Base-by-base conservation (phyloP, 306 rosid species). In the Cicer yamashitae region DNA sequence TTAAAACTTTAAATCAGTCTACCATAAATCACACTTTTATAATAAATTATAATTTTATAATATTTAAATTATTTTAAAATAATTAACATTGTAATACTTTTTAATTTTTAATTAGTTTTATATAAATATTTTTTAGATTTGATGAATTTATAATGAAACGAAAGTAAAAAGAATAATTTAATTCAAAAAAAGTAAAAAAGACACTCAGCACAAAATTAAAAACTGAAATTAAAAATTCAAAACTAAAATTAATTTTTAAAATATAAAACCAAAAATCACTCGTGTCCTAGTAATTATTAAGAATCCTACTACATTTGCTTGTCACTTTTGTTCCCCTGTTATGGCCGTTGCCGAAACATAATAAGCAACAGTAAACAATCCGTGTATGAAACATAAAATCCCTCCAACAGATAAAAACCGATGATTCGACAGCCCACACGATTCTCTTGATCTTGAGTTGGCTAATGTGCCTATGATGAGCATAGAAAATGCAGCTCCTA, bases 321-420 rank as follows among this genome's bases (percentile, higher is more conserved):
- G 57, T 43, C 10, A 78, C 71, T 30, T 67, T 18, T 77, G 83
- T 53, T 90, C 94, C 71, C 56, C 81, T 41, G 1, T 11, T 6
- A 83, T 15, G 3, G 93, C 91, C 0, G 81, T 75, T 69, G 79
- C 88, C 0, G 89, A 89, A 74, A 90, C 75, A 46, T 84, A 86
- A 58, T 86, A 94, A 7, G 79, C 88, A 3, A 90, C 74, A 2
- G 79, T 79, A 69, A 91, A 81, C 52, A 90, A n/a, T 56, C 86
- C 96, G 7, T 94, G 97, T 56, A 91, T 30, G 84, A 89, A 94
- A 57, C 97, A 94, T 41, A 90, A 12, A 64, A 94, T 84, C 53
- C 98, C 98, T 63, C 98, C 96, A 0, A 88, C 85, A 0, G 89
- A 87, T 37, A 94, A 74, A 64, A 88, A 70, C 2, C 84, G 89